Evolutionary conservation across 2,329 filamentous ascomycete genomes (phyloP), one percentile per base, ranked within the genome.

Genomic region (Metarhizium rileyi): DNA sequence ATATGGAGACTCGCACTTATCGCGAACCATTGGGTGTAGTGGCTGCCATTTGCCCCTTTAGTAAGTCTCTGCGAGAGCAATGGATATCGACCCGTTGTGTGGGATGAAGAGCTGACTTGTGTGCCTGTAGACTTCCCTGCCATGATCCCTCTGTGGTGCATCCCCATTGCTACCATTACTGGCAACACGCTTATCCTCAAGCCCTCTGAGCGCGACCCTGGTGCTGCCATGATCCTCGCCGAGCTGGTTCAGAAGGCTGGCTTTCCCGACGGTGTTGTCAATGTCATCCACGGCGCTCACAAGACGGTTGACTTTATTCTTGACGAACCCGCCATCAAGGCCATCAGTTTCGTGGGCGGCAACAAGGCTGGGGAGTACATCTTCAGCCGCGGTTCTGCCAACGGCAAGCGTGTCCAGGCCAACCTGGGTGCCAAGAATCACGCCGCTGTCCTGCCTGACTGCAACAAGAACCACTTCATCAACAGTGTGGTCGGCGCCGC

Each of bases 111-210:
- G 41, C 53, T 59, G 50, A 59, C 44, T 5, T 16, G 3, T 26
- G 28, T n/a, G n/a, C n/a, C 14, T 18, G 2, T 53, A 87, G 84
- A 93, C 74, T 93, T 93, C 71, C 87, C 87, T 41, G 87, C 87
- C 59, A 94, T 94, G 87, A 93, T 94, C 66, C 88, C 87, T 3
- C 76, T 94, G n/a, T 94, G 87, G 87, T 89, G 80, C 53, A 90
- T 94, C 54, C 88, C 87, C 36, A 86, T 93, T 59, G 87, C 87
- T 44, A 87, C 87, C 41, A 80, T 90, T 26, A 89, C 86, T 18
- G 87, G 87, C 47, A 94, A 94, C 73, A 90, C 86, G 14, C 74
- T 90, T 51, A 80, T 94, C 57, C 74, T 94, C 59, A 94, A 94
- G 77, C 87, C 87, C 9, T 91, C 87, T 1, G 87, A 94, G 72